phyloP scores from a whole-genome alignment of 129 eudicot species.

The Arctium lappa region DNA sequence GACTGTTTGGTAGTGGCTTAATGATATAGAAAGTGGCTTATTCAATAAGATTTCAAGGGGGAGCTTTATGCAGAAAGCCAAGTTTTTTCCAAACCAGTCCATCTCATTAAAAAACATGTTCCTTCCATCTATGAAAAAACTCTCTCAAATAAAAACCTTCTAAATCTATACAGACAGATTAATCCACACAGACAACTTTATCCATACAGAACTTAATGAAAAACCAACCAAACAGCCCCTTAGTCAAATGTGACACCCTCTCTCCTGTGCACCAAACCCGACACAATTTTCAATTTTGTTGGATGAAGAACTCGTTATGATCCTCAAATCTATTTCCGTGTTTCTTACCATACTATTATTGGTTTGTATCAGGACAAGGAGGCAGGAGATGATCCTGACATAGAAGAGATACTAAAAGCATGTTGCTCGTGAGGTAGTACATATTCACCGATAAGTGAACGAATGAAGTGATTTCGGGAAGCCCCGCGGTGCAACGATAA shows the following conservation, averaged over 20 bases:
- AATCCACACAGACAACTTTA: too few relatives aligned
- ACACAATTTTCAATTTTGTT: neutral
- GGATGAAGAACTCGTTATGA: neutral
- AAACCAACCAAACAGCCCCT: too few relatives aligned
- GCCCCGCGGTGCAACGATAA: neutral
- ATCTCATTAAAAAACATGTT: too few relatives aligned
- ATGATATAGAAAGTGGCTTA: too few relatives aligned
- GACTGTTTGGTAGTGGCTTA: too few relatives aligned
- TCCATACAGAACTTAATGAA: too few relatives aligned
- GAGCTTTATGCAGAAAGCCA: too few relatives aligned
- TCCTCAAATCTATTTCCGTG: neutral
- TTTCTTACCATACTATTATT: constrained; percentile 5
- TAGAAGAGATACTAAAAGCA: constrained; percentile 69
- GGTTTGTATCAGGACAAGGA: constrained; percentile 64
- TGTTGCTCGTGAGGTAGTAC: constrained; percentile 51
- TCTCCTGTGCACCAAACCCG: neutral
- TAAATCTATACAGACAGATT: too few relatives aligned
- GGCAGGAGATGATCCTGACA: constrained; percentile 95
- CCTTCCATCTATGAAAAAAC: too few relatives aligned
- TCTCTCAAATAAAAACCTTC: too few relatives aligned
- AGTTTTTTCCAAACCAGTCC: too few relatives aligned
- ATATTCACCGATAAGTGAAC: neutral
- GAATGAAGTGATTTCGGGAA: constrained; percentile 2
- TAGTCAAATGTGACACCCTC: neutral
- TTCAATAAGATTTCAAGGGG: too few relatives aligned